A percentile compares a stretch with the other conserved stretches of the same genome.
Evolutionary conservation across 306 rosid genomes (phyloP).

Genomic region (Bauhinia variegata): DNA sequence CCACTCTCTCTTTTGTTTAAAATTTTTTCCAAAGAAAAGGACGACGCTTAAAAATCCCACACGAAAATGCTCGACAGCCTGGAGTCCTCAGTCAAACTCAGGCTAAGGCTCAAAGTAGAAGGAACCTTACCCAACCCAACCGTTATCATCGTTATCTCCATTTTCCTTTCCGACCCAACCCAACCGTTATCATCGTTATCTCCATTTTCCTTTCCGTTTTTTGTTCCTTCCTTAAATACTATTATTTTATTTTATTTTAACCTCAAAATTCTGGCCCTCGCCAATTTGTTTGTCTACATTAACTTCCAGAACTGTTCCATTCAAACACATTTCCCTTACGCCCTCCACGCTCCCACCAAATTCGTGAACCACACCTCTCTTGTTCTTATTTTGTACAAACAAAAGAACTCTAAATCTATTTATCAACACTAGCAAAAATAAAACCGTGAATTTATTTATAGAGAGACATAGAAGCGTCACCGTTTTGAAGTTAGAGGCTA

Average conservation of each 20-base stretch:
- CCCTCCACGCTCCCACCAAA: background rate
- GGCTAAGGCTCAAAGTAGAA: no score
- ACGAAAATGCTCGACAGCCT: conserved; percentile 81
- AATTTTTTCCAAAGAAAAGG: conserved; percentile 18
- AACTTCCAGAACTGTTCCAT: conserved; percentile 48
- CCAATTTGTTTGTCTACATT: conserved; percentile 35
- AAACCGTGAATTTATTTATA: no score
- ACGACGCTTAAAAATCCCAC: conserved; percentile 54
- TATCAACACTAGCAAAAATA: no score
- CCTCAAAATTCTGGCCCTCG: conserved; percentile 39
- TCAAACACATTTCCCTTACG: background rate
- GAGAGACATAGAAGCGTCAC: no score
- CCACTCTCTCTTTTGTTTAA: conserved; percentile 5
- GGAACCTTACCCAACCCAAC: conserved; percentile 58
- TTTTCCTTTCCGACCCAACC: no score
- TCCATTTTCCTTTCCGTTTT: conserved; percentile 25
- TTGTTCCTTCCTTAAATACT: background rate
- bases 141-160: conserved; percentile 74
- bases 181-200: no score
- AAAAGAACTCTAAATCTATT: no score
- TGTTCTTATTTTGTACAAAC: no score
- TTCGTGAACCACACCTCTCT: conserved; percentile 11
- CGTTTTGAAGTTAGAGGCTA: conserved; percentile 11
- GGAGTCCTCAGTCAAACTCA: conserved; percentile 85
- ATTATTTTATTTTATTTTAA: no score